These are phyloP conservation scores for Royoungia palumana DNA, from an alignment of 768 basidiomycete species.

Conservation along the genomic window DNA sequence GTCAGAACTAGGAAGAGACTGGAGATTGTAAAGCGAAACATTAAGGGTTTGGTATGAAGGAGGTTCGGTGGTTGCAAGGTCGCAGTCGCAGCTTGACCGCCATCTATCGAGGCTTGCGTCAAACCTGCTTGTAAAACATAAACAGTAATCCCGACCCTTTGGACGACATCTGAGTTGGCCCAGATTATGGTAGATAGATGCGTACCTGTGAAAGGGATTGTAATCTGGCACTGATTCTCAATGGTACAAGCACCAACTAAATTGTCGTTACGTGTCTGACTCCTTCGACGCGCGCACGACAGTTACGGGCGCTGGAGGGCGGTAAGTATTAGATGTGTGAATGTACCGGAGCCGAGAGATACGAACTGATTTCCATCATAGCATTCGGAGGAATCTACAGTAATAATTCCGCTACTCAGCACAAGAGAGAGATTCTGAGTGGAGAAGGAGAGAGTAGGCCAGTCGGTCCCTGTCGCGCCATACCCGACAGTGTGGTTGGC, in stretches of 20 bases:
- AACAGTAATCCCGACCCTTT: slow-evolving; percentile 18
- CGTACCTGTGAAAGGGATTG: slow-evolving; percentile 17
- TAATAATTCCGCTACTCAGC: not conserved
- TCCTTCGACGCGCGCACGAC: not conserved
- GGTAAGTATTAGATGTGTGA: not conserved
- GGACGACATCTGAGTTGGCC: not conserved
- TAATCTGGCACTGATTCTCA: slow-evolving; percentile 4
- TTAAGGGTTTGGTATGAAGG: slow-evolving; percentile 13
- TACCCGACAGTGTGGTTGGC: slow-evolving; percentile 8
- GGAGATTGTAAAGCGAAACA: slow-evolving; percentile 14
- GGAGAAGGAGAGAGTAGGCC: slow-evolving; percentile 2
- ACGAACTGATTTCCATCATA: slow-evolving; percentile 16
- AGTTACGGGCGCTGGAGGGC: slow-evolving; percentile 9
- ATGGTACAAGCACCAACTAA: slow-evolving; percentile 9
- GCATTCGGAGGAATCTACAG: slow-evolving; percentile 12
- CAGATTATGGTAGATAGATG: not conserved
- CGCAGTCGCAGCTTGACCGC: not conserved
- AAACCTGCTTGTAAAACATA: slow-evolving; percentile 12
- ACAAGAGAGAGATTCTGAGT: slow-evolving; percentile 6
- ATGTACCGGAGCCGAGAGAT: no score
- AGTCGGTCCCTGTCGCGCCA: not conserved
- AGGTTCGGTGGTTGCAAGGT: slow-evolving; percentile 4
- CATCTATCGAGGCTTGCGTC: slow-evolving; percentile 14
- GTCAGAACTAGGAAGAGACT: slow-evolving; percentile 4
- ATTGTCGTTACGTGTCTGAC: not conserved